A percentile compares a stretch with the other conserved stretches of the same genome.
phyloP scores from a whole-genome alignment of 257 asterid species.

The Fraxinus quadrangulata region DNA sequence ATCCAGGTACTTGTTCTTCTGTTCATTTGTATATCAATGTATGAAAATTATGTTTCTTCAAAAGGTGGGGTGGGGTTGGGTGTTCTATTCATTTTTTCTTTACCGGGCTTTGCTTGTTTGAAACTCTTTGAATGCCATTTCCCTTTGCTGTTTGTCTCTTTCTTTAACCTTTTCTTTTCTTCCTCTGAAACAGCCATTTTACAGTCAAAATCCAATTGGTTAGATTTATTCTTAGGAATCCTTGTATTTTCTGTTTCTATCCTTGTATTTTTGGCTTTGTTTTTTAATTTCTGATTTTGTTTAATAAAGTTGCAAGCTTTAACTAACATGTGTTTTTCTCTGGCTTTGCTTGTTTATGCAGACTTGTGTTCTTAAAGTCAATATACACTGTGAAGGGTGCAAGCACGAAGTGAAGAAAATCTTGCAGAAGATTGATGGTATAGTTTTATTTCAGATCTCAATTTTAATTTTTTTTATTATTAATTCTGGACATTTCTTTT shows the following conservation, averaged over 20 bases:
- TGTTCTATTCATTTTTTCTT: slow-evolving; percentile 28
- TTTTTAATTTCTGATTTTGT: slow-evolving; percentile 22
- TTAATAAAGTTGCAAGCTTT: slow-evolving; percentile 43
- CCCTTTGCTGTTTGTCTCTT: slow-evolving; percentile 9
- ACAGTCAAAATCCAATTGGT: slow-evolving; percentile 21
- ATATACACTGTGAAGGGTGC: slow-evolving; percentile 97
- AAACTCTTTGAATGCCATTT: slow-evolving; percentile 26
- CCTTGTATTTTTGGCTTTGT: background rate
- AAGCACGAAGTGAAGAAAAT: slow-evolving; percentile 88
- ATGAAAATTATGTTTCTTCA: background rate
- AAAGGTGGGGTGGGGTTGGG: background rate
- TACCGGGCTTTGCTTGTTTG: slow-evolving; percentile 31
- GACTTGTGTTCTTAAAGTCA: slow-evolving; percentile 95
- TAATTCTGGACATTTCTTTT: background rate
- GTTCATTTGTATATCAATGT: slow-evolving; percentile 21
- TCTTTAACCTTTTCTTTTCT: background rate
- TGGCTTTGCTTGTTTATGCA: slow-evolving; percentile 70
- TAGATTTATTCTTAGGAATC: background rate
- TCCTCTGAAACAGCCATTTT: slow-evolving; percentile 17
- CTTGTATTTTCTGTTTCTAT: slow-evolving; percentile 11
- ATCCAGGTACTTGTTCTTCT: slow-evolving; percentile 63
- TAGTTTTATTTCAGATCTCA: slow-evolving; percentile 22
- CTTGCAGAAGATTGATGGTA: slow-evolving; percentile 95
- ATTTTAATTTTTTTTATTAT: slow-evolving; percentile 6
- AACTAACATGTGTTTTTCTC: slow-evolving; percentile 33